phyloP scores from a whole-genome alignment of 495 filamentous ascomycete genomes.

The Peziza echinospora region DNA sequence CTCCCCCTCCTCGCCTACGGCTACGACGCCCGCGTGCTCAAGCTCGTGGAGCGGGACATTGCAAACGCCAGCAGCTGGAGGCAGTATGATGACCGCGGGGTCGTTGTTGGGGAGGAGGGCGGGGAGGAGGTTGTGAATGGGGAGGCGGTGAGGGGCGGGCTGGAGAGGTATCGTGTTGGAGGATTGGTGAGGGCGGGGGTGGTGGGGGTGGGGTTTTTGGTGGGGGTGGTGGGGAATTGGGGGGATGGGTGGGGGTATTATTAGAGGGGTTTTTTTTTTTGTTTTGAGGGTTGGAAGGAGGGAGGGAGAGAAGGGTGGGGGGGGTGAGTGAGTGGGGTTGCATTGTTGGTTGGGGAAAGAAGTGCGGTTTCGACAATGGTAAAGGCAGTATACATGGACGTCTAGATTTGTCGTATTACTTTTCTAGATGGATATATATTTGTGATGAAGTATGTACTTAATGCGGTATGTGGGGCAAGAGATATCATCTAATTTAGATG shows the following conservation, averaged over 20 bases:
- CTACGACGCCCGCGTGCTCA: constrained; percentile 17
- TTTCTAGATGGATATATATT: no score
- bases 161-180: constrained; percentile 15
- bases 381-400: no score
- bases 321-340: no score
- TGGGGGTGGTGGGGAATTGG: constrained; percentile 17
- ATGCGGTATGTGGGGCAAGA: no score
- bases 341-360: no score
- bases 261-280: no score
- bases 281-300: background rate
- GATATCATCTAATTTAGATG: no score
- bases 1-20: constrained; percentile 24
- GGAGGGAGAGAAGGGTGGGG: background rate
- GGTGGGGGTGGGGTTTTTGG: constrained; percentile 12
- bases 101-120: constrained; percentile 7
- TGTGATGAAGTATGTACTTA: no score
- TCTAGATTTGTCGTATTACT: no score
- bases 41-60: constrained; percentile 14
- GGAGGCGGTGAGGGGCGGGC: constrained; percentile 14
- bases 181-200: constrained; percentile 14
- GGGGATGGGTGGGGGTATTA: constrained; percentile 12
- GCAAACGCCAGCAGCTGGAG: background rate
- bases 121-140: constrained; percentile 17
- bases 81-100: no score
- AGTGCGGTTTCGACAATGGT: no score